Conservation (phyloP, 2,329 filamentous ascomycete genomes). For the Phialophora verrucosa region DNA sequence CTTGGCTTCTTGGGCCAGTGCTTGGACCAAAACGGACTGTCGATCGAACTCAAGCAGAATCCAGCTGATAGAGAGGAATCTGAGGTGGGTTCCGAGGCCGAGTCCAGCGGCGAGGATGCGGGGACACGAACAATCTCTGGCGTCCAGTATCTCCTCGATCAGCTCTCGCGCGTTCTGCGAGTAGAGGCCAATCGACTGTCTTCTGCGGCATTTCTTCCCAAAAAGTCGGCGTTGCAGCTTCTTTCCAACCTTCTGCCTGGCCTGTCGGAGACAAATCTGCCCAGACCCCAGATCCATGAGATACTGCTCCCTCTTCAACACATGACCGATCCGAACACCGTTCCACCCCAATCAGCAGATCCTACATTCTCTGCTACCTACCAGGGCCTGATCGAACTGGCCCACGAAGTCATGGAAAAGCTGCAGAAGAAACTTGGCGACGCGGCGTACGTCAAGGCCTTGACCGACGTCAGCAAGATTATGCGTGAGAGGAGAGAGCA, state of each 20-base stretch:
- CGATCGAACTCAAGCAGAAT: constrained; percentile 51
- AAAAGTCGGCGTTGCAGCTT: constrained; percentile 75
- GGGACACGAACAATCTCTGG: constrained; percentile 56
- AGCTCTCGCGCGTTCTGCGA: constrained; percentile 78
- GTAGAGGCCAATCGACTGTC: constrained; percentile 71
- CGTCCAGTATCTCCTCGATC: constrained; percentile 77
- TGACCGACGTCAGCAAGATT: constrained; percentile 73
- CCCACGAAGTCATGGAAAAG: constrained; percentile 77
- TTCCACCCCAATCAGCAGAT: constrained; percentile 65
- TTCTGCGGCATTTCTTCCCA: constrained; percentile 70
- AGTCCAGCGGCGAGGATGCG: constrained; percentile 53
- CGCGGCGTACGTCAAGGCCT: constrained; percentile 73
- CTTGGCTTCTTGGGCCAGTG: constrained; percentile 78
- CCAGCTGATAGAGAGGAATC: constrained; percentile 48
- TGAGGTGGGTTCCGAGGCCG: constrained; percentile 47
- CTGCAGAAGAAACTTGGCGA: constrained; percentile 86
- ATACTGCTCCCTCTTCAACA: constrained; percentile 76
- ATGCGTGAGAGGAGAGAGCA: constrained; percentile 75
- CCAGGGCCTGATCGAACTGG: constrained; percentile 72
- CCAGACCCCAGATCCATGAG: constrained; percentile 64
- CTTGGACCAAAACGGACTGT: constrained; percentile 64
- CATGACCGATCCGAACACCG: constrained; percentile 70
- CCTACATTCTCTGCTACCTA: constrained; percentile 71
- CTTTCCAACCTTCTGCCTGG: constrained; percentile 71
- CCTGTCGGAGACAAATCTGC: constrained; percentile 63